Percentiles rank a stretch among this genome's conserved stretches.
These are phyloP conservation scores for Trichoderma guizhouense DNA, from an alignment of 2,329 filamentous ascomycete genomes.

Conservation along the genomic window DNA sequence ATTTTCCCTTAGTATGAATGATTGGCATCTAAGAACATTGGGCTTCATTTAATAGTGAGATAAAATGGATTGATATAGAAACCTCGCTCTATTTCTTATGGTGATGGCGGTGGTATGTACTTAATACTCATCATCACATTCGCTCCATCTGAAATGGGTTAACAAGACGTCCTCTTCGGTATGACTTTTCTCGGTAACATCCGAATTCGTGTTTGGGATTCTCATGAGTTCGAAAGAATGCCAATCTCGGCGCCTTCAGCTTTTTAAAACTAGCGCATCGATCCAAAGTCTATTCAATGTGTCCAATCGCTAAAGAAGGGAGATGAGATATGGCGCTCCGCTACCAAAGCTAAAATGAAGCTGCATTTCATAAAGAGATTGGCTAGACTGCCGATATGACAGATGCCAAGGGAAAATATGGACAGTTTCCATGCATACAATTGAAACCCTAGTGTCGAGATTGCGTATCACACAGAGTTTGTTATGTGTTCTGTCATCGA, in stretches of 20 bases:
- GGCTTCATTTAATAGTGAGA: neutral
- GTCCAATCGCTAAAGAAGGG: neutral
- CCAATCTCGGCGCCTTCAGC: too few relatives aligned
- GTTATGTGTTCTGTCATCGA: neutral
- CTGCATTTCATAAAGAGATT: neutral
- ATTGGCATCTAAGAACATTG: neutral
- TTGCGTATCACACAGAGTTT: neutral
- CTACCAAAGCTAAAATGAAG: neutral
- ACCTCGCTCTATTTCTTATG: neutral
- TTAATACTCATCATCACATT: neutral
- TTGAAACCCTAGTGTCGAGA: neutral
- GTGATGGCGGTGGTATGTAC: neutral
- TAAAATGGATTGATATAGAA: neutral
- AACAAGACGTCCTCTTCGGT: neutral
- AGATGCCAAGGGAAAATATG: neutral
- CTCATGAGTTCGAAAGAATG: too few relatives aligned
- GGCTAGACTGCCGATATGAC: neutral
- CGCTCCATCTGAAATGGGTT: neutral
- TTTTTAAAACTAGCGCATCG: neutral
- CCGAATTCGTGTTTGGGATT: neutral
- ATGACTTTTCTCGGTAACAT: neutral
- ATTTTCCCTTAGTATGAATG: fast-evolving
- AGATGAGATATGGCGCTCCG: neutral
- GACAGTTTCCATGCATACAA: neutral
- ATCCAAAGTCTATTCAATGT: neutral